These are phyloP conservation scores for Sarcocystis neurona DNA, from an alignment of 169 alveolate species.

Conservation along the genomic window DNA sequence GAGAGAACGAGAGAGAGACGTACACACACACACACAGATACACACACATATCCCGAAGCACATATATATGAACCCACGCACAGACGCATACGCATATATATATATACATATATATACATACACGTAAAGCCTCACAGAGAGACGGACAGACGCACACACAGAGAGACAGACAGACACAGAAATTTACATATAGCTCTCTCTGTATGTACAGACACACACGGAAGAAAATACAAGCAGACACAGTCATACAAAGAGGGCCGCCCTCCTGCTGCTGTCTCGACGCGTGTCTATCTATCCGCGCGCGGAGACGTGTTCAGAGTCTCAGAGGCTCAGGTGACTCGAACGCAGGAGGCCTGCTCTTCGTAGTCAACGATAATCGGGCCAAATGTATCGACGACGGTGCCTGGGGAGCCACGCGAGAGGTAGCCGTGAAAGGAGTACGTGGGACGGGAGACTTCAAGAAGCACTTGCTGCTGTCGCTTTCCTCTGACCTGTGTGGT, in stretches of 20 bases:
- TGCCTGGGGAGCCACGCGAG: neutral
- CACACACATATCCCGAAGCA: neutral
- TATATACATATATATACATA: neutral
- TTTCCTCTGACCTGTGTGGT: no score
- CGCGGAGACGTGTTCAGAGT: neutral
- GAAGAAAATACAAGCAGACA: neutral
- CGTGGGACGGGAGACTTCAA: slow-evolving; percentile 50
- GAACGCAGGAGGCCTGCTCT: slow-evolving; percentile 63
- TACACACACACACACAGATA: neutral
- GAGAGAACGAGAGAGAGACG: neutral
- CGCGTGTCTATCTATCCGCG: neutral
- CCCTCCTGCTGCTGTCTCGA: neutral
- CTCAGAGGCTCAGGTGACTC: neutral
- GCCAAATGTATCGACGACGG: slow-evolving; percentile 19
- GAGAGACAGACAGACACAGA: neutral
- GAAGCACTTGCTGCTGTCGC: neutral
- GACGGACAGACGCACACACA: neutral
- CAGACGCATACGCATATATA: neutral
- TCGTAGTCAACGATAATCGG: slow-evolving; percentile 58
- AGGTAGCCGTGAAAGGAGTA: slow-evolving; percentile 49
- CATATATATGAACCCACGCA: neutral
- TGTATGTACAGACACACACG: no score
- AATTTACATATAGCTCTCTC: neutral
- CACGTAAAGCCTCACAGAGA: neutral
- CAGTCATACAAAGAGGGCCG: neutral